Evolutionary conservation across 2,329 filamentous ascomycete genomes (phyloP).

Genomic region (Grosmannia penicillata): DNA sequence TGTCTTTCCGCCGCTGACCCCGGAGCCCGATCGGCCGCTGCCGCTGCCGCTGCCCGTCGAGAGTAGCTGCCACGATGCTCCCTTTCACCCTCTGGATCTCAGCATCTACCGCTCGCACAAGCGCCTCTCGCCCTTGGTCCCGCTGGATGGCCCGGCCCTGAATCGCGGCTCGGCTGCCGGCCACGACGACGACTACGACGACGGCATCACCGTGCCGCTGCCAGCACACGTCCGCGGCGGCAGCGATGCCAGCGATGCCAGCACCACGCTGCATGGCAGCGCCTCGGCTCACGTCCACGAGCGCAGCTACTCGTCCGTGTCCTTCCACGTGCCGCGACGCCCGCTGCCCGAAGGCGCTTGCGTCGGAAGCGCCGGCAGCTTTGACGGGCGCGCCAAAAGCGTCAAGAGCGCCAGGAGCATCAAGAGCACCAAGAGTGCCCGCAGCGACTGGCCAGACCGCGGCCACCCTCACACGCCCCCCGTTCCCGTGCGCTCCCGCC

Average conservation of each 20-base stretch:
- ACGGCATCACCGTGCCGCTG: conserved; percentile 20
- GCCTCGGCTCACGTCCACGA: conserved; percentile 21
- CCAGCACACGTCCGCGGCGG: conserved; percentile 20
- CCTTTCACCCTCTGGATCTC: conserved; percentile 34
- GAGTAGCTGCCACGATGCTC: not conserved
- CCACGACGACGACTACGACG: not conserved
- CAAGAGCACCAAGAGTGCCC: conserved; percentile 9
- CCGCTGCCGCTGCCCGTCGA: not conserved
- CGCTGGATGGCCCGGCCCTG: too few species aligned
- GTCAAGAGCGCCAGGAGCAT: not conserved
- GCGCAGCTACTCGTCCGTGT: conserved; percentile 34
- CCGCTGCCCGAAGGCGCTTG: conserved; percentile 19
- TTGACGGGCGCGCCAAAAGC: not conserved
- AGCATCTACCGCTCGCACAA: conserved; percentile 33
- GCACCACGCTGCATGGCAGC: conserved; percentile 20
- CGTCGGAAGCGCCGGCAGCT: not conserved
- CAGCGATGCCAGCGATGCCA: conserved; percentile 22
- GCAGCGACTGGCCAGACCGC: conserved; percentile 17
- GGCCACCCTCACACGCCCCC: conserved; percentile 14
- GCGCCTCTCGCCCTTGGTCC: conserved; percentile 39
- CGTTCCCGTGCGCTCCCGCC: conserved; percentile 30
- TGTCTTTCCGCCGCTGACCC: conserved; percentile 5
- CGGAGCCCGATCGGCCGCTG: not conserved
- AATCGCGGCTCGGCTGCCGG: conserved; percentile 17
- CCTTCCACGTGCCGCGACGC: conserved; percentile 39